Evolutionary conservation across 1,284 basidiomycete species (phyloP).

Genomic region (Cryptococcus sp.): DNA sequence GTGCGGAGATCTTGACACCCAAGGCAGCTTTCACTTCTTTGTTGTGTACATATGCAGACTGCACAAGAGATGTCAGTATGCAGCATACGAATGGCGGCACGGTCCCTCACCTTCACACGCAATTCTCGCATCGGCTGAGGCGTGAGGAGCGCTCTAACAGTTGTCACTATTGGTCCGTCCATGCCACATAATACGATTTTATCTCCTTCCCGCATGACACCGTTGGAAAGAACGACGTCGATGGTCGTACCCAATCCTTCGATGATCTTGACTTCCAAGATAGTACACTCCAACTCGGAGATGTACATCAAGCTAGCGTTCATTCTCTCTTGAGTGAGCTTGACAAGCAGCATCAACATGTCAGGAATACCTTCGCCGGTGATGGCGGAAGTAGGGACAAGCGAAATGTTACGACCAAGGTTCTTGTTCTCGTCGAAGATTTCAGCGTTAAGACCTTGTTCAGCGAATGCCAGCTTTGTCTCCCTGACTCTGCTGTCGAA

Average conservation of each 20-base stretch:
- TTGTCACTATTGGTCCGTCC: conserved; percentile 96
- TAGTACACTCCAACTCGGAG: conserved; percentile 97
- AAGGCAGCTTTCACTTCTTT: conserved; percentile 97
- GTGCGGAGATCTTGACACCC: conserved; percentile 94
- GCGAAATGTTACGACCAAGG: conserved; percentile 88
- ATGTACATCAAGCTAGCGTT: conserved; percentile 97
- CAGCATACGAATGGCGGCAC: neutral
- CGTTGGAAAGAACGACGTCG: conserved; percentile 96
- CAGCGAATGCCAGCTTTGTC: conserved; percentile 90
- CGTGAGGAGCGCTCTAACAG: conserved; percentile 89
- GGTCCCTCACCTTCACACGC: conserved; percentile 76
- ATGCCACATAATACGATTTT: conserved; percentile 95
- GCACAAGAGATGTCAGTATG: conserved; percentile 4
- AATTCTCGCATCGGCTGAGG: conserved; percentile 96
- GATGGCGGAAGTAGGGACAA: conserved; percentile 96
- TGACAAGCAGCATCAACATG: conserved; percentile 97
- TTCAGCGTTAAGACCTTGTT: conserved; percentile 94
- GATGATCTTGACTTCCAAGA: conserved; percentile 98
- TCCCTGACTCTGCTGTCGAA: conserved; percentile 87
- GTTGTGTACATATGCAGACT: conserved; percentile 97
- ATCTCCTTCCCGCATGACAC: conserved; percentile 89
- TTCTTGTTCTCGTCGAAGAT: conserved; percentile 98
- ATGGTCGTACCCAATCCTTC: conserved; percentile 98
- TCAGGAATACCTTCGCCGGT: conserved; percentile 99
- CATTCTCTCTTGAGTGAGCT: conserved; percentile 98